Base-by-base conservation (phyloP, 2,329 filamentous ascomycete genomes). In the Sordariomycetes sp. region DNA sequence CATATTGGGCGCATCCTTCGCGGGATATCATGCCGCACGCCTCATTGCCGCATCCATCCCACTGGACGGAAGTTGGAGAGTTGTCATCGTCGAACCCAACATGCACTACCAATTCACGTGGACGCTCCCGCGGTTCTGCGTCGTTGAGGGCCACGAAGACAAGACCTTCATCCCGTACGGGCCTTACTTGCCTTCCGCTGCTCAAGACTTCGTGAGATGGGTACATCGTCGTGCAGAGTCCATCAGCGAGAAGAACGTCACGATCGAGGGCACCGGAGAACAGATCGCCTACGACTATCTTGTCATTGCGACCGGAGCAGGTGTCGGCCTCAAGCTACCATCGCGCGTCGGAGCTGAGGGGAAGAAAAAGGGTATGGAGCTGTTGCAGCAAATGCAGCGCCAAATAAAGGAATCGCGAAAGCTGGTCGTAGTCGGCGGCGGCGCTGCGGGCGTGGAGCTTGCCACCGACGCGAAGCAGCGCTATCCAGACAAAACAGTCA, bases 121-220 rank as follows among this genome's bases (percentile, higher is more conserved):
- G 58, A 61, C 63, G 9, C 61, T 79, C 24, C 75, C 76, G 0
- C 63, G 75, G 4, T 76, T 70, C 46, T 70, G 64, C 26, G 73
- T 79, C 11, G 55, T 72, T 5, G 51, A 59, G n/a, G 50, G 50
- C 15, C 67, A 75, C 30, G 74, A 78, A 40, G 51, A 70, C 36
- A 71, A 71, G 44, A 72, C 71, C 0, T 79, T 79, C 40, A 70
- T 80, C 28, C 75, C 76, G 0, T 79, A 77, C 39, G 62, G 60
- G 1, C 53, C 53, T 4, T 57, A 21, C 26, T 43, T 70, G 3
- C 49, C 46, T 2, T 42, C 40, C 1, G 56, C 49, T 4, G 53
- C 36, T 15, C 12, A 19, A 15, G 61, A 57, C 0, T 44, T 50
- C 3, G 38, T 59, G 3, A 44, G 45, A n/a, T 66, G 63, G 56